Conservation (phyloP, 331 rosid species). For the Stylosanthes scabra region DNA sequence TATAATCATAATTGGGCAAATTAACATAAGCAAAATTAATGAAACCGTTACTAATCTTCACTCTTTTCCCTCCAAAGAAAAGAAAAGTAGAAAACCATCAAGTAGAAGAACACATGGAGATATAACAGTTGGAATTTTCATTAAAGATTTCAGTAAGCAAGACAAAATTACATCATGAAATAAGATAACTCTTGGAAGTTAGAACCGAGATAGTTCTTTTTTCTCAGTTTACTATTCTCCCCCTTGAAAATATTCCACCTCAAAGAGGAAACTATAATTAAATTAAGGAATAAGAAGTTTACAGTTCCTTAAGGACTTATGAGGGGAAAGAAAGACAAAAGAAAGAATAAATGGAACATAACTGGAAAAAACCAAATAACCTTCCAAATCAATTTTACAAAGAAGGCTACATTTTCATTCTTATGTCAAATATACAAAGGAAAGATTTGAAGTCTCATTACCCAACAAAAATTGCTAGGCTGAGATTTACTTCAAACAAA, state of each 20-base stretch:
- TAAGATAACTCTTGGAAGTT: constrained; percentile 13
- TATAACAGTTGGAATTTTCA: neutral
- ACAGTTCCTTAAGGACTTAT: constrained; percentile 37
- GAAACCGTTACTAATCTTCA: no score
- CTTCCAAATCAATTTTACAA: constrained; percentile 55
- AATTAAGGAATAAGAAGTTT: constrained; percentile 43
- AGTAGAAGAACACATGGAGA: neutral
- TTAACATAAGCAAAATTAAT: no score
- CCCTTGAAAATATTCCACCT: constrained; percentile 36
- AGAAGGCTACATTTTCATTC: constrained; percentile 41
- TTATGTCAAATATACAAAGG: constrained; percentile 48
- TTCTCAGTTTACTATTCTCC: constrained; percentile 21
- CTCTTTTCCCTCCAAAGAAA: neutral
- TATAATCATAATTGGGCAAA: neutral
- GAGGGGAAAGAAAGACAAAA: no score
- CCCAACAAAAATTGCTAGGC: constrained; percentile 24
- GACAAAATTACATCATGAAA: constrained; percentile 36
- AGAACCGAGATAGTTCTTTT: constrained; percentile 15
- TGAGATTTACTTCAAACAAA: constrained; percentile 29
- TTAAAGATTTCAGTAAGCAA: constrained; percentile 8
- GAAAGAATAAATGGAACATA: constrained; percentile 28
- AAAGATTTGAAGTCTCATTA: constrained; percentile 27
- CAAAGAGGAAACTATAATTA: constrained; percentile 41
- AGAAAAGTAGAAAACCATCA: neutral
- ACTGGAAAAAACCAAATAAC: constrained; percentile 38